Base-by-base conservation (phyloP, 2,329 filamentous ascomycete genomes). In the Aspergillus sp. region DNA sequence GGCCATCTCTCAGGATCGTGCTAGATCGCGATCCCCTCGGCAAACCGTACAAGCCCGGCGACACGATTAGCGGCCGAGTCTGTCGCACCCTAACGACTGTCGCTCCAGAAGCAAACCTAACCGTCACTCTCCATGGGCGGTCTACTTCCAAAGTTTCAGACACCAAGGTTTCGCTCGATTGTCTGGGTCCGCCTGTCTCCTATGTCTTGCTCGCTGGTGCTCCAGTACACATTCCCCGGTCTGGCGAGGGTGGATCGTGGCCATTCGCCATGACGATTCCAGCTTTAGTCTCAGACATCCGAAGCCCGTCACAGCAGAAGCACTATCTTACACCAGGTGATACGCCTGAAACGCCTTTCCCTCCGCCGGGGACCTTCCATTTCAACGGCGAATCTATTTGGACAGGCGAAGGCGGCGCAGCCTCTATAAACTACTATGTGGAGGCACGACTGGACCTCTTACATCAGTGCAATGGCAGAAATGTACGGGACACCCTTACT, bases 191-290 rank as follows among this genome's bases (percentile, higher is more conserved):
- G 4, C 54, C 37, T 4, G 41, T 46, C 21, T 14, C 44, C 11
- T 40, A 51, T 19, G 35, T 51, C 11, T 27, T 56, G 17, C n/a
- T 23, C 6, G 7, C 40, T 15, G 19, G 43, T 2, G 39, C 19
- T 21, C 47, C 54, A n/a, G 7, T 56, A n/a, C 54, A 56, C 51
- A 46, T 56, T 31, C 54, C 54, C 1, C 25, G 19, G 17, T 47
- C 47, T 23, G 25, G 52, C 15, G 40, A 35, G 4, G 54, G 37
- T 4, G 27, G 31, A 17, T 51, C 39, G 21, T 56, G 54, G 54
- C 54, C 40, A 6, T 56, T 56, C 31, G 54, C 47, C 7, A 37
- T 56, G 21, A 43, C 35, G 11, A 51, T 51, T 21, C 54, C 54
- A 2, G 11, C 47, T 5, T 15, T 40, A 3, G 46, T 56, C 3